phyloP scores from a whole-genome alignment of 2,329 filamentous ascomycete species.

The Paramyrothecium roridum region DNA sequence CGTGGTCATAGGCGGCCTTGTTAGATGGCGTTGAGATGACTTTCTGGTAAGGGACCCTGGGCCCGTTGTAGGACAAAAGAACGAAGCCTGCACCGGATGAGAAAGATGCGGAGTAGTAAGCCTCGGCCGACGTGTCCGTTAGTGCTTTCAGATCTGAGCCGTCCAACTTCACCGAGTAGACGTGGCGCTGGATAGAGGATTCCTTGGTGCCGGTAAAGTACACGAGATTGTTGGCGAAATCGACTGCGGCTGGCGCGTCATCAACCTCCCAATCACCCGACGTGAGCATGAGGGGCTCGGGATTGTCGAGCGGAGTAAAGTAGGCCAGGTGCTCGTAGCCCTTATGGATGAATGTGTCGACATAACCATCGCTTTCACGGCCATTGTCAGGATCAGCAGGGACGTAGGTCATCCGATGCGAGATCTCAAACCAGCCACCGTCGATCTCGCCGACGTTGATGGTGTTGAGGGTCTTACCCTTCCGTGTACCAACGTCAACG shows the following conservation, averaged over 20 bases:
- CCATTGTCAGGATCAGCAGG: slow-evolving; percentile 78
- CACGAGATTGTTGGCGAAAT: slow-evolving; percentile 79
- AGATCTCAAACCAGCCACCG: slow-evolving; percentile 95
- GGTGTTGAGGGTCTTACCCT: slow-evolving; percentile 73
- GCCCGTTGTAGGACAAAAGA: slow-evolving; percentile 80
- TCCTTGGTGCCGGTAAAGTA: slow-evolving; percentile 90
- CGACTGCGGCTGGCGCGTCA: slow-evolving; percentile 77
- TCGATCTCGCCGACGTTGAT: slow-evolving; percentile 82
- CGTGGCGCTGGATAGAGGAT: slow-evolving; percentile 82
- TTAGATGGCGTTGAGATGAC: slow-evolving; percentile 80
- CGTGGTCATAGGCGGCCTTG: slow-evolving; percentile 58
- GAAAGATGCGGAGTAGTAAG: slow-evolving; percentile 81
- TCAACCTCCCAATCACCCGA: slow-evolving; percentile 91
- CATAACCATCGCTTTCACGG: slow-evolving; percentile 80
- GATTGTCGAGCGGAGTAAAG: slow-evolving; percentile 82
- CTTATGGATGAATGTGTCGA: slow-evolving; percentile 84
- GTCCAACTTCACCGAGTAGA: slow-evolving; percentile 86
- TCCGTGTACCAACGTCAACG: slow-evolving; percentile 71
- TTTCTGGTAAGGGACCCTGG: slow-evolving; percentile 85
- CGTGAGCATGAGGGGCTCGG: slow-evolving; percentile 81
- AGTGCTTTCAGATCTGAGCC: slow-evolving; percentile 70
- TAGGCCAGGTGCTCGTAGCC: slow-evolving; percentile 91
- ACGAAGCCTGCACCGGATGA: slow-evolving; percentile 79
- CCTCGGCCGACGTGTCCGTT: slow-evolving; percentile 69
- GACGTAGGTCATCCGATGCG: slow-evolving; percentile 79